These are phyloP conservation scores for Delphinella strobiligena DNA, from an alignment of 2,329 filamentous ascomycete genomes.

Conservation along the genomic window DNA sequence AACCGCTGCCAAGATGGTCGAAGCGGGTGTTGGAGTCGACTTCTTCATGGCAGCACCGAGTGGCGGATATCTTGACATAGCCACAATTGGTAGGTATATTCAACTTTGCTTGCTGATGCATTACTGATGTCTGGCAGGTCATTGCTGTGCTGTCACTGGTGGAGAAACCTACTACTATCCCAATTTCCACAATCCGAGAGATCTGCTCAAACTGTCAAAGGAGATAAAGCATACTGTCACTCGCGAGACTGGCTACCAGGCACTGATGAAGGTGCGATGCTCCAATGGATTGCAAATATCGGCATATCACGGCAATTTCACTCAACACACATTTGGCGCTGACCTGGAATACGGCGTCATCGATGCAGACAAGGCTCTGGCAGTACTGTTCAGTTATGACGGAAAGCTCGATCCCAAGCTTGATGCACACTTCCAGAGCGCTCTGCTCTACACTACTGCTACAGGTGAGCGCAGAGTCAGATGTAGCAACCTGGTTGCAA, in stretches of 20 bases:
- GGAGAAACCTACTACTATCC: constrained; percentile 95
- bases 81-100: constrained; percentile 51
- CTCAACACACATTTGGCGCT: constrained; percentile 88
- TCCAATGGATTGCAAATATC: constrained; percentile 91
- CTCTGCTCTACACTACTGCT: constrained; percentile 85
- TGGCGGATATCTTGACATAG: constrained; percentile 84
- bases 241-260: constrained; percentile 87
- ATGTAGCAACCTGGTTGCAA: constrained; percentile 87
- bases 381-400: constrained; percentile 86
- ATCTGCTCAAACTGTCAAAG: constrained; percentile 68
- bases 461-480: constrained; percentile 79
- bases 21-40: constrained; percentile 75
- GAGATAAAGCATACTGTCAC: constrained; percentile 81
- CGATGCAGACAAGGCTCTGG: constrained; percentile 86
- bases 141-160: constrained; percentile 63
- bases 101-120: constrained; percentile 49
- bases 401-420: constrained; percentile 95
- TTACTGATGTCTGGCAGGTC: not conserved
- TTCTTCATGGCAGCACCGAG: constrained; percentile 90
- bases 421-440: constrained; percentile 94
- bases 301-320: constrained; percentile 91
- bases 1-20: constrained; percentile 74
- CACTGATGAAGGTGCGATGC: constrained; percentile 95
- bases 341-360: constrained; percentile 89
- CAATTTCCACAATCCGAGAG: constrained; percentile 82